phyloP scores from a whole-genome alignment of 805 yeast genomes.

The Yarrowia sp. region DNA sequence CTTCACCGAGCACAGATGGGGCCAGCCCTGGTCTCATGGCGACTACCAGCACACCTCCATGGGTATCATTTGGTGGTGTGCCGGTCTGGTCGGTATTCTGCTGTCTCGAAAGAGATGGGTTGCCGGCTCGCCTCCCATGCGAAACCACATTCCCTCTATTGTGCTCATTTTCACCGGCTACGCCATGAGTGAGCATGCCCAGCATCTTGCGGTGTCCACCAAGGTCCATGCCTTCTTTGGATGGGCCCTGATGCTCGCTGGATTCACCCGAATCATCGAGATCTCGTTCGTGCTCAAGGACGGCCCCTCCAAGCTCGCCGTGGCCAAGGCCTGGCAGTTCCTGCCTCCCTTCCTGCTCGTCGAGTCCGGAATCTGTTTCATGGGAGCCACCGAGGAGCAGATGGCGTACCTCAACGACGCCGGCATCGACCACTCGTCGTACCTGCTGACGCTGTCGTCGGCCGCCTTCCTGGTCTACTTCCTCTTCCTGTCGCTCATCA shows the following conservation, averaged over 20 bases:
- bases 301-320: conserved; percentile 43
- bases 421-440: conserved; percentile 86
- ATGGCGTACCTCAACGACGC: conserved; percentile 69
- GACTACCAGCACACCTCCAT: conserved; percentile 95
- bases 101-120: conserved; percentile 64
- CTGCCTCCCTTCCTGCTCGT: conserved; percentile 83
- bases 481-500: conserved; percentile 67
- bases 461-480: conserved; percentile 76
- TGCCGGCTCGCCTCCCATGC: conserved; percentile 52
- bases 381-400: conserved; percentile 95
- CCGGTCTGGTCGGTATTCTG: conserved; percentile 85
- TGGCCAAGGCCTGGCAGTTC: conserved; percentile 76
- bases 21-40: conserved; percentile 90
- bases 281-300: conserved; percentile 79
- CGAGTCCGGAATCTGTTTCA: conserved; percentile 79
- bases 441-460: conserved; percentile 71
- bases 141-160: conserved; percentile 81
- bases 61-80: conserved; percentile 98
- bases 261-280: conserved; percentile 76
- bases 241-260: conserved; percentile 76
- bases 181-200: conserved; percentile 92
- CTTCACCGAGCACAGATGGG: conserved; percentile 97
- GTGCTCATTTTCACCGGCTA: conserved; percentile 89
- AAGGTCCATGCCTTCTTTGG: conserved; percentile 91
- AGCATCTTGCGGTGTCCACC: conserved; percentile 76